A percentile compares a stretch with the other conserved stretches of the same genome.
phyloP scores from a whole-genome alignment of 805 yeast species.

The Teunomyces kruisii region DNA sequence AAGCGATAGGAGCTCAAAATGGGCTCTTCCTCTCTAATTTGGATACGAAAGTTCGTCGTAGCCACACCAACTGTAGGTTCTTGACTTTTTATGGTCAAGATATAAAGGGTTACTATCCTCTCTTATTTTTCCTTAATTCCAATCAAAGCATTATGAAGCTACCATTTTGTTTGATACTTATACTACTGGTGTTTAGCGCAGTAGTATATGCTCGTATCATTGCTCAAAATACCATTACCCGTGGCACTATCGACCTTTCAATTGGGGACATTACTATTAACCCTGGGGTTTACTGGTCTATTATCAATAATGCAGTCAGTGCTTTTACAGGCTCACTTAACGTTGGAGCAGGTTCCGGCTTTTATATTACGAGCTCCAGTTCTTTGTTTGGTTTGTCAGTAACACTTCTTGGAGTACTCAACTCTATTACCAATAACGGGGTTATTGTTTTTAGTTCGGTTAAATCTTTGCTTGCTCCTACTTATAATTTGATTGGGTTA shows the following conservation, averaged over 20 bases:
- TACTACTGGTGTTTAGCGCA: neutral
- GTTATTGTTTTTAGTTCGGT: slow-evolving; percentile 13
- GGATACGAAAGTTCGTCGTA: too few relatives aligned
- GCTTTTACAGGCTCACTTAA: slow-evolving; percentile 12
- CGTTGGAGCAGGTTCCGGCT: slow-evolving; percentile 12
- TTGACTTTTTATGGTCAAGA: too few relatives aligned
- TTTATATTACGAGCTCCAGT: slow-evolving; percentile 12
- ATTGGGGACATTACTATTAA: slow-evolving; percentile 17
- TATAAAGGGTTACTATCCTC: too few relatives aligned
- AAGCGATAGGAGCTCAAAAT: too few relatives aligned
- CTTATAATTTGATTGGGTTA: slow-evolving; percentile 8
- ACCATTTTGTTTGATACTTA: neutral
- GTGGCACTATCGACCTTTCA: slow-evolving; percentile 16
- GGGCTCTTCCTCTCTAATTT: too few relatives aligned
- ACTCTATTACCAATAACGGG: slow-evolving; percentile 20
- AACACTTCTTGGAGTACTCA: slow-evolving; percentile 9
- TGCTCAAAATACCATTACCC: slow-evolving; percentile 14
- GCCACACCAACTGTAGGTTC: too few relatives aligned
- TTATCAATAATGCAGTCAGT: slow-evolving; percentile 12
- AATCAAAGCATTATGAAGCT: neutral
- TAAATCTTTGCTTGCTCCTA: slow-evolving; percentile 8
- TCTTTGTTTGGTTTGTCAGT: slow-evolving; percentile 8
- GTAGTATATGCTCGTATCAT: slow-evolving; percentile 1
- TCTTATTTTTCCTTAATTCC: too few relatives aligned
- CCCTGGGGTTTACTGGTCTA: slow-evolving; percentile 18